Evolutionary conservation across 2,329 filamentous ascomycete species (phyloP), one percentile per base, ranked within the genome.

Genomic region (Sphaerulina vaccinii): DNA sequence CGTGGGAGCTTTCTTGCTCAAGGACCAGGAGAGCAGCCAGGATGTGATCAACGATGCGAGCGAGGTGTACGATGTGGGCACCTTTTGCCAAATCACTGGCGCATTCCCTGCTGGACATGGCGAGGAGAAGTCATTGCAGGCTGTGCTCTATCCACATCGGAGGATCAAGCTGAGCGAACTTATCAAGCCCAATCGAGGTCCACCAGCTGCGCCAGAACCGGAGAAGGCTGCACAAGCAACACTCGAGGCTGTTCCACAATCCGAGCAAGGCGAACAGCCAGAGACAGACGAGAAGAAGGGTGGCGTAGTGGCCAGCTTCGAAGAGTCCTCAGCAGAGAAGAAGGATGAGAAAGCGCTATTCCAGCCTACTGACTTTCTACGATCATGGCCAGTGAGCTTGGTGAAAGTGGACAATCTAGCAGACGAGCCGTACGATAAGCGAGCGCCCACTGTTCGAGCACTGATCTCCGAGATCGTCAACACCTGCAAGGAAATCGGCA

Each of bases 401-500:
- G 93, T 95, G 61, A 95, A 96, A 62, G 91, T 97, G 33, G 90
- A 97, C 56, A 99, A 99, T 63, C 78, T 99, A 48, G 78, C 79
- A 0, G 93, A 99, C 65, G 87, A 96, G 65, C 86, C 90, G 0
- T 88, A 88, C 68, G 93, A 97, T 69, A 86, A 90, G 66, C 95
- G 92, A 72, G 93, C 87, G 65, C 86, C 86, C 15, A 85, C 93
- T 27, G 90, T 97, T 54, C 86, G 90, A 49, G 93, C 93, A 10
- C 84, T 99, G 39, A 93, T 92, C 43, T 96, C 92, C 65, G 95
- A 99, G 74, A 97, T 99, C 56, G 90, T 99, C 68, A 97, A 96
- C 69, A 93, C 96, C 0, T 97, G 96, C 78, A 97, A 96, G 74
- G 91, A 97, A 69, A 90, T 99, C 48, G 92, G 92, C 8, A 87